A percentile compares a stretch with the other conserved stretches of the same genome.
Conservation (phyloP, 31 red algal genomes). For the Endocladia muricata region DNA sequence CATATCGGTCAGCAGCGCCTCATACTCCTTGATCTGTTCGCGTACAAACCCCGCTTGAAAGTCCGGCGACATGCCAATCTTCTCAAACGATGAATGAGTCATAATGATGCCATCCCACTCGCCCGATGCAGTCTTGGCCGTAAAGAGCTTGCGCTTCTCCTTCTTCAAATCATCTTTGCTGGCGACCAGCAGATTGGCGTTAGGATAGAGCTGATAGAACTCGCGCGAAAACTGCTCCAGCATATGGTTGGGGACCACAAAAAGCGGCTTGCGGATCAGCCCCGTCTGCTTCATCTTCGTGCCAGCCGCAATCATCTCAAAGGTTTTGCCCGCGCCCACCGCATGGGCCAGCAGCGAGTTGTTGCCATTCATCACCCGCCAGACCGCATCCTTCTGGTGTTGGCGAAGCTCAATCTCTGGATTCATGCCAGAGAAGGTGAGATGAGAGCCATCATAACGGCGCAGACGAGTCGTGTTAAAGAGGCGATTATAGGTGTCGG, state of each 20-base stretch:
- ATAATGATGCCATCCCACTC: not conserved
- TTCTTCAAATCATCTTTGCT: not conserved
- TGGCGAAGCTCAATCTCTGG: not conserved
- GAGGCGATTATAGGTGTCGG: not conserved
- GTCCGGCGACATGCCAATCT: not conserved
- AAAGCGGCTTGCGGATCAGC: not conserved
- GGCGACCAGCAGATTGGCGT: not conserved
- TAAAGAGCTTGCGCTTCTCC: not conserved
- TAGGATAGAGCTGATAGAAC: not conserved
- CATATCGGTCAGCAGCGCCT: too few relatives aligned
- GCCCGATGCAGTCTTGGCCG: not conserved
- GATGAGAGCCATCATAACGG: not conserved
- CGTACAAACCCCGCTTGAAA: not conserved
- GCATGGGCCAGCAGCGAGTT: constrained; percentile 1
- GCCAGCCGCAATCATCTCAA: not conserved
- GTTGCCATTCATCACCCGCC: not conserved
- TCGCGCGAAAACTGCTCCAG: not conserved
- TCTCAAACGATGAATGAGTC: not conserved
- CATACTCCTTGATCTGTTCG: constrained; percentile 4
- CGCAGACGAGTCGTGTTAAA: not conserved
- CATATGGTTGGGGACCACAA: constrained; percentile 7
- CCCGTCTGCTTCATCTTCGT: not conserved
- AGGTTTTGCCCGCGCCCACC: not conserved
- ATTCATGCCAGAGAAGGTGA: constrained; percentile 2
- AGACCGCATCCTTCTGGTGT: constrained; percentile 9